These are phyloP conservation scores for Fallopia convolvulus DNA, from an alignment of 148 eudicot genomes.

Conservation along the genomic window DNA sequence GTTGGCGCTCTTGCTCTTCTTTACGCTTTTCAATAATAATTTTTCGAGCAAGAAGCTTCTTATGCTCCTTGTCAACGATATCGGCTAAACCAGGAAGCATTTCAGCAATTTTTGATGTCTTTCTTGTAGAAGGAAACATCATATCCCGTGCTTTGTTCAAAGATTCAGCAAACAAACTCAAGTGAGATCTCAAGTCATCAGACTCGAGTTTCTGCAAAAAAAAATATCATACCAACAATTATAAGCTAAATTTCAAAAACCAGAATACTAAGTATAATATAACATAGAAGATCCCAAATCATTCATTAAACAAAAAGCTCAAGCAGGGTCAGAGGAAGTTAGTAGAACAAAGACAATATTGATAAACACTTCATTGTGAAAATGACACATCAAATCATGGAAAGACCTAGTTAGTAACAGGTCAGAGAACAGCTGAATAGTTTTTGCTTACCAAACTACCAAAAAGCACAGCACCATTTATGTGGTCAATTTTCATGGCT, in stretches of 20 bases:
- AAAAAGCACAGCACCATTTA: slow-evolving; percentile 66
- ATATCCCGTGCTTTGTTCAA: slow-evolving; percentile 60
- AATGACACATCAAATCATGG: not conserved
- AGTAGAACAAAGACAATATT: not conserved
- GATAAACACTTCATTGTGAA: not conserved
- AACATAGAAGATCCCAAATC: not conserved
- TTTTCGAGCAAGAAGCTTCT: slow-evolving; percentile 82
- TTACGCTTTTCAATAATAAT: slow-evolving; percentile 85
- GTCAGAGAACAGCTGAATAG: not conserved
- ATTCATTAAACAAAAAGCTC: not conserved
- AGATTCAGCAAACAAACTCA: slow-evolving; percentile 65
- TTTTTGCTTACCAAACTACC: slow-evolving; percentile 39
- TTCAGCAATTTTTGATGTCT: slow-evolving; percentile 48
- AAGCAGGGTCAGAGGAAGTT: not conserved
- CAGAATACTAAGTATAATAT: not conserved
- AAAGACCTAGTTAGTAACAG: not conserved
- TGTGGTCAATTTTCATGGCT: slow-evolving; percentile 75
- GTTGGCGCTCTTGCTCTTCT: slow-evolving; percentile 90
- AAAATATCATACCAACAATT: not conserved
- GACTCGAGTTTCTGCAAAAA: slow-evolving; percentile 57
- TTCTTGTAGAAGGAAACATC: slow-evolving; percentile 53
- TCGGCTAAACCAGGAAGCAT: slow-evolving; percentile 70
- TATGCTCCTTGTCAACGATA: slow-evolving; percentile 85
- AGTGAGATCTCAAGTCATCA: slow-evolving; percentile 58
- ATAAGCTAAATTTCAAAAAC: not conserved